These are phyloP conservation scores for Camelina sativa DNA, from an alignment of 345 rosid species.

Conservation along the genomic window DNA sequence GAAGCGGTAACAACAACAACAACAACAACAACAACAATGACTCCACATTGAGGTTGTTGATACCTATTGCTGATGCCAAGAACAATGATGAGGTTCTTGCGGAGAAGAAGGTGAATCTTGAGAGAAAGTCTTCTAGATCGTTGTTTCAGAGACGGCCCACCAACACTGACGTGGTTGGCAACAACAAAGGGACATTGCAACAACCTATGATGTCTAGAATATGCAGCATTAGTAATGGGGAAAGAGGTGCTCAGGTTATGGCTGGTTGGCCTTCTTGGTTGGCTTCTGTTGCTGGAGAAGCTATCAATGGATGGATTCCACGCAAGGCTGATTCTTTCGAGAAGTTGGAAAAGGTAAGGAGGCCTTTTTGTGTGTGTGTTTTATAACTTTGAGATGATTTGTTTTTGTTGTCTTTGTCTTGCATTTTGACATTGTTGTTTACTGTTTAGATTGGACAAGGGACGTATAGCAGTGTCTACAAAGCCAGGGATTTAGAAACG, in stretches of 20 bases:
- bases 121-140: conserved; percentile 39
- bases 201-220: conserved; percentile 52
- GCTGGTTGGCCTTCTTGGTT: conserved; percentile 99
- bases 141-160: conserved; percentile 43
- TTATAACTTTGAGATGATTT: background rate
- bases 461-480: conserved; percentile 78
- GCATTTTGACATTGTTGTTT: conserved; percentile 12
- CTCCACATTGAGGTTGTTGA: conserved; percentile 43
- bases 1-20: conserved; percentile 29
- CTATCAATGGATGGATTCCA: conserved; percentile 94
- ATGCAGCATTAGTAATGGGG: conserved; percentile 58
- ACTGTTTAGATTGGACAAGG: conserved; percentile 74
- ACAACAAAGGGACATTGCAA: conserved; percentile 30
- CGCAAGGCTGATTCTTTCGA: conserved; percentile 89
- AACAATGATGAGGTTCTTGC: conserved; percentile 43
- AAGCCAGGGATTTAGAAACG: conserved; percentile 69
- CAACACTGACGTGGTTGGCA: conserved; percentile 28
- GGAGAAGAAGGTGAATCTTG: conserved; percentile 42
- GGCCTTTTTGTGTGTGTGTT: background rate
- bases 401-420: background rate
- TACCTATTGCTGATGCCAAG: conserved; percentile 45
- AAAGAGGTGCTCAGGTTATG: conserved; percentile 70
- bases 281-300: conserved; percentile 92
- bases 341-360: conserved; percentile 83
- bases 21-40: conserved; percentile 49